phyloP scores from a whole-genome alignment of 1,139 yeast species.

The Candida mesenterica region DNA sequence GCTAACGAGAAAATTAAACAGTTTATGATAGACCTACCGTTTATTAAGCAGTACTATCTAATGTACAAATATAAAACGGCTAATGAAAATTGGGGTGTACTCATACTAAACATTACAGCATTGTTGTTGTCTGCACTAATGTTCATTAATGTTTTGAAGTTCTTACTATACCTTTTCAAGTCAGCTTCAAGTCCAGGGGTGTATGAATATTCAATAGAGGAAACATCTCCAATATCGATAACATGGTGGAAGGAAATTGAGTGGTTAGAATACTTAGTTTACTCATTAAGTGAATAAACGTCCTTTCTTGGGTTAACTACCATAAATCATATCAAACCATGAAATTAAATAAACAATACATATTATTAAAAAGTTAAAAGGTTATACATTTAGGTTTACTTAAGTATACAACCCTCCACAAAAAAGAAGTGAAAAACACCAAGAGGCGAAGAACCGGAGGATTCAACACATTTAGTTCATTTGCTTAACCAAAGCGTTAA shows the following conservation, averaged over 20 bases:
- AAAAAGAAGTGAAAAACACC: conserved; percentile 13
- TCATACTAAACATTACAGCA: conserved; percentile 23
- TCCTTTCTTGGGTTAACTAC: too few relatives aligned
- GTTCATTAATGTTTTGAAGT: conserved; percentile 19
- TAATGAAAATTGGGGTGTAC: conserved; percentile 19
- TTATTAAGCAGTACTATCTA: conserved; percentile 31
- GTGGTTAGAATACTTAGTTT: conserved; percentile 33
- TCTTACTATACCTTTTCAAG: conserved; percentile 13
- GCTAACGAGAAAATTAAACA: conserved; percentile 9
- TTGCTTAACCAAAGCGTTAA: conserved; percentile 96
- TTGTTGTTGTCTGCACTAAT: conserved; percentile 24
- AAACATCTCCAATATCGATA: background rate
- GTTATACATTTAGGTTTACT: conserved; percentile 15
- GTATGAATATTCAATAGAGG: conserved; percentile 18
- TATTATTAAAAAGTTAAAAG: conserved; percentile 8
- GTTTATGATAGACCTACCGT: conserved; percentile 29
- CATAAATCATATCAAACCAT: conserved; percentile 3
- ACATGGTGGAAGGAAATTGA: conserved; percentile 37
- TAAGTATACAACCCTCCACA: conserved; percentile 13
- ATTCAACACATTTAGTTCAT: conserved; percentile 63
- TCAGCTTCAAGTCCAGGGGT: conserved; percentile 4
- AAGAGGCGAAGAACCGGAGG: background rate
- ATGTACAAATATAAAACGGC: conserved; percentile 28
- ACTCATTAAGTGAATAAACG: conserved; percentile 8
- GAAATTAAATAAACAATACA: conserved; percentile 7